phyloP scores from a whole-genome alignment of 805 yeast species.

The Ogataea salicorniae region DNA sequence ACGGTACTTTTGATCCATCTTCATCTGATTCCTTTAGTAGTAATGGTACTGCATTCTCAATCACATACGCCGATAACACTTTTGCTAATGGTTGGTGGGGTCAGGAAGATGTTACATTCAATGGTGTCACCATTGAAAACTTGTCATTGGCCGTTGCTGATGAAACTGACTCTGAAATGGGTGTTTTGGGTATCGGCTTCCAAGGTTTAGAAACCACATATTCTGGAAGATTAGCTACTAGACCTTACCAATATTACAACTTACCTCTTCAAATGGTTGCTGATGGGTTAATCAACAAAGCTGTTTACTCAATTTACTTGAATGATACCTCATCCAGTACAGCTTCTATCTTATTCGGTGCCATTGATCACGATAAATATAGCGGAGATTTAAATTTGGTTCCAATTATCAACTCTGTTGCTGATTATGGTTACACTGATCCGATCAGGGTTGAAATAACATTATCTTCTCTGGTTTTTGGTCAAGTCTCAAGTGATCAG shows the following conservation, averaged over 20 bases:
- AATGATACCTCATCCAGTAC: slow-evolving; percentile 35
- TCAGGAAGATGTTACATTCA: slow-evolving; percentile 51
- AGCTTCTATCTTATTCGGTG: slow-evolving; percentile 70
- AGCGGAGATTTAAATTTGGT: slow-evolving; percentile 45
- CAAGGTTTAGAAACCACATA: slow-evolving; percentile 63
- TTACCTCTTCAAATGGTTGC: slow-evolving; percentile 57
- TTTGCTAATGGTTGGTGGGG: slow-evolving; percentile 54
- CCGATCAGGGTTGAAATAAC: slow-evolving; percentile 49
- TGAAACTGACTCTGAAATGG: slow-evolving; percentile 54
- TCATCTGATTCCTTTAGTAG: slow-evolving; percentile 34
- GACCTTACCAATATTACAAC: slow-evolving; percentile 49
- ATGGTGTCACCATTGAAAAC: slow-evolving; percentile 41
- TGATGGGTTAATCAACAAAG: slow-evolving; percentile 50
- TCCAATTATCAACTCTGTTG: slow-evolving; percentile 44
- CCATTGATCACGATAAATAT: slow-evolving; percentile 60
- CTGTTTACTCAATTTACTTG: slow-evolving; percentile 60
- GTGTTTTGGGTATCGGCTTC: slow-evolving; percentile 74
- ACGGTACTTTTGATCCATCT: slow-evolving; percentile 45
- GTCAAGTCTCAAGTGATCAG: slow-evolving; percentile 6
- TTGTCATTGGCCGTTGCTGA: slow-evolving; percentile 74
- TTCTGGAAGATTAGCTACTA: slow-evolving; percentile 19
- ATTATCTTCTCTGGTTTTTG: slow-evolving; percentile 34
- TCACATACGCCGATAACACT: slow-evolving; percentile 45
- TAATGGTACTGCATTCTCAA: slow-evolving; percentile 38
- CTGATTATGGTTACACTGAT: slow-evolving; percentile 25